Percentiles rank a stretch among this genome's conserved stretches.
These are phyloP conservation scores for Lomentospora prolificans DNA, from an alignment of 2,329 filamentous ascomycete species.

Conservation along the genomic window DNA sequence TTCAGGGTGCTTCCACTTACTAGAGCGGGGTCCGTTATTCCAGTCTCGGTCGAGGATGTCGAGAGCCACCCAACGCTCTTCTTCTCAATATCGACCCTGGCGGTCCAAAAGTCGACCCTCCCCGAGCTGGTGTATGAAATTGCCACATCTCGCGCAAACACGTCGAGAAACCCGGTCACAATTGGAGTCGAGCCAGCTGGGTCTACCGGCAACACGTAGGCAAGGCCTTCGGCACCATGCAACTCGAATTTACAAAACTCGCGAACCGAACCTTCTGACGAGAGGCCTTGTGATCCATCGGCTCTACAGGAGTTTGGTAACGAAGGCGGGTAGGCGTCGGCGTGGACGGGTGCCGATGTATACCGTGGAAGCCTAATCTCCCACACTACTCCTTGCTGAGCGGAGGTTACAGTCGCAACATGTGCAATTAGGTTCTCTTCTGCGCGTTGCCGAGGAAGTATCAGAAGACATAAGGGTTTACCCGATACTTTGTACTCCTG, in stretches of 20 bases:
- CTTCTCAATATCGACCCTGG: slow-evolving; percentile 54
- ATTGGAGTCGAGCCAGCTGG: slow-evolving; percentile 66
- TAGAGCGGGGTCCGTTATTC: slow-evolving; percentile 60
- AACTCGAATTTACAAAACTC: slow-evolving; percentile 67
- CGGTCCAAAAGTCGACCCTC: slow-evolving; percentile 75
- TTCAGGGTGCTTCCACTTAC: slow-evolving; percentile 80
- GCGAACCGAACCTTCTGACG: slow-evolving; percentile 27
- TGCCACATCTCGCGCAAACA: slow-evolving; percentile 77
- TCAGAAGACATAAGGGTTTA: slow-evolving; percentile 70
- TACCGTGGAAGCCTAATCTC: slow-evolving; percentile 54
- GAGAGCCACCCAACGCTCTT: slow-evolving; percentile 67
- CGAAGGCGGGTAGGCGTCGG: no score
- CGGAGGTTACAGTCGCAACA: slow-evolving; percentile 72
- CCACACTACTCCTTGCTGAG: slow-evolving; percentile 74
- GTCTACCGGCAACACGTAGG: slow-evolving; percentile 71
- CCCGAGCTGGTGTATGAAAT: slow-evolving; percentile 74
- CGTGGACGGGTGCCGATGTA: no score
- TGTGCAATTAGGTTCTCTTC: slow-evolving; percentile 51
- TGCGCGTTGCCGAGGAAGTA: slow-evolving; percentile 54
- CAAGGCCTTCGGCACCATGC: slow-evolving; percentile 45
- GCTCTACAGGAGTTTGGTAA: no score
- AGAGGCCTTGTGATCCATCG: no score
- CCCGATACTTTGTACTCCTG: slow-evolving; percentile 37
- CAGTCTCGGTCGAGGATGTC: slow-evolving; percentile 73
- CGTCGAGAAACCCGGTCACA: slow-evolving; percentile 70